Evolutionary conservation across 768 basidiomycete species (phyloP), one percentile per base, ranked within the genome.

Genomic region (Auricularia sp.): DNA sequence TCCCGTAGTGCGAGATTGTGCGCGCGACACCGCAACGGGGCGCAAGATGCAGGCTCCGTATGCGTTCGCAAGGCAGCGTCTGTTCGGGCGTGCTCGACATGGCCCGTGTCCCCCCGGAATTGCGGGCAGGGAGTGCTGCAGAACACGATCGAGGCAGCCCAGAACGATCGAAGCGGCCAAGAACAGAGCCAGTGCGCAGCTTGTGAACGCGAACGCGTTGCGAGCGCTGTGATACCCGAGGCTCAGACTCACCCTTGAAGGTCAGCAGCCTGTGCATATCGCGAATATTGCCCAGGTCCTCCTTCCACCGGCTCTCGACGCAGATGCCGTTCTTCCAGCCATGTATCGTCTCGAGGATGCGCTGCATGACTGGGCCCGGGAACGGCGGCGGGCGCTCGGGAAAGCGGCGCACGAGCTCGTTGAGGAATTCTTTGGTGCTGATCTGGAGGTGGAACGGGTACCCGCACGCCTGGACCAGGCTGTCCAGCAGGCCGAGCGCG

Each of bases 401-500:
- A 74, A 99, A 98, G 69, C 95, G 86, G 61, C 96, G 87, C 33
- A 99, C 97, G 73, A 99, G 87, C 73, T 98, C 97, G 76, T 99
- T 99, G 18, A 98, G 81, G 73, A 98, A 99, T 71, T 98, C 97
- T 72, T 99, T 98, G 51, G 96, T 98, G 18, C 90, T 81, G 70
- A 98, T 90, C 74, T 99, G 97, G 29, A 99, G 87, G 73, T 98
- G 97, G 65, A 99, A 90, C 0, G 96, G 87, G 76, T 99, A 99
- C 74, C 97, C 97, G 73, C 96, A 98, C 47, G 90, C 88, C 72
- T 94, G 90, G 56, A 98, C 89, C 61, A 99, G 87, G 14, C 91
- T 93, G 74, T 94, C 90, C 67, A 98, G 86, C 3, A 96, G 84
- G 4, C 88, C 78, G 11, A 98, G 83, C 3, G 93, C 86, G 36